Evolutionary conservation across 306 rosid genomes (phyloP).

Genomic region (Benincasa hispida): DNA sequence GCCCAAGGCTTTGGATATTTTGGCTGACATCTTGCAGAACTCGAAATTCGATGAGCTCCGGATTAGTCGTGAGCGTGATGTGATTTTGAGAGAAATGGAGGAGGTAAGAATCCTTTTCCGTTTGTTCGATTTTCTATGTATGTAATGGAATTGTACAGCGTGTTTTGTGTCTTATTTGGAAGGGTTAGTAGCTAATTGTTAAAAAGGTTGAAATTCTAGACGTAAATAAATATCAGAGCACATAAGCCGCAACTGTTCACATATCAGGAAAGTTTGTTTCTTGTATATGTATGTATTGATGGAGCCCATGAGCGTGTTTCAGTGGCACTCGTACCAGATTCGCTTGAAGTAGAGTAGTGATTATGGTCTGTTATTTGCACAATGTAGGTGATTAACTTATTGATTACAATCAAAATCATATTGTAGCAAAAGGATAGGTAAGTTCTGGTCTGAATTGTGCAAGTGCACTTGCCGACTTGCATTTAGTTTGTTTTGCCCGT

Average conservation of each 20-base stretch:
- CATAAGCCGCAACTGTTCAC: neutral
- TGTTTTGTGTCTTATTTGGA: neutral
- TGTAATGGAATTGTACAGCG: neutral
- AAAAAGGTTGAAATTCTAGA: neutral
- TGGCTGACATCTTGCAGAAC: conserved; percentile 84
- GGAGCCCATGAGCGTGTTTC: neutral
- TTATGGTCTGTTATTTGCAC: neutral
- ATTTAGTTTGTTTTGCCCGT: neutral
- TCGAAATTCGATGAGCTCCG: conserved; percentile 60
- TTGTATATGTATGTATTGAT: neutral
- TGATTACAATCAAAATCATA: neutral
- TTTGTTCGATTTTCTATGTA: neutral
- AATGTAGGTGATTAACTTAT: neutral
- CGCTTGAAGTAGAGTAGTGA: neutral
- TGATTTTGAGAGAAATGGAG: conserved; percentile 87
- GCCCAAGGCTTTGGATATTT: conserved; percentile 53
- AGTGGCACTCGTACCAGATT: neutral
- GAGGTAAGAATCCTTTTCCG: conserved; percentile 36
- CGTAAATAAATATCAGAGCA: neutral
- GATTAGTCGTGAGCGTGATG: conserved; percentile 68
- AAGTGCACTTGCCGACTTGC: neutral
- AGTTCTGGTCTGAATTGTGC: neutral
- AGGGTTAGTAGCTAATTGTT: neutral
- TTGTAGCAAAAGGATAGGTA: neutral
- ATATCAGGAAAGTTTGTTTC: neutral